Conservation (phyloP, 2,329 filamentous ascomycete genomes). For the Pseudohalonectria lignicola region DNA sequence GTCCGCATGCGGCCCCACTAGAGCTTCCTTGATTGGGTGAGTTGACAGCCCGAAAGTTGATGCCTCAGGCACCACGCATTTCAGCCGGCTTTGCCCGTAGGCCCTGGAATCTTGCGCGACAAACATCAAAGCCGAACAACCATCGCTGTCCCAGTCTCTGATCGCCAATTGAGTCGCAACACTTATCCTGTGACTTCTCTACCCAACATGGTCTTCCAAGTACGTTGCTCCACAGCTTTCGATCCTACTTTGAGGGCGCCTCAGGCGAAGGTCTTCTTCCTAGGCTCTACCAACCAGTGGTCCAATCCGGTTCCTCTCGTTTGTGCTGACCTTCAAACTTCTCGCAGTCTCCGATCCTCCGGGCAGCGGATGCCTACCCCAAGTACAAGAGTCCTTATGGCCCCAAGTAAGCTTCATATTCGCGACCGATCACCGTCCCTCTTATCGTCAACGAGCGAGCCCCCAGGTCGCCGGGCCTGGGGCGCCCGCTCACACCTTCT, state of each 20-base stretch:
- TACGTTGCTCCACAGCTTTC: slow-evolving; percentile 9
- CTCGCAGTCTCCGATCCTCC: slow-evolving; percentile 34
- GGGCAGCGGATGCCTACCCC: slow-evolving; percentile 20
- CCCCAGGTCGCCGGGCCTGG: no score
- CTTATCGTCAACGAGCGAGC: no score
- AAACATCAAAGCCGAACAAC: not conserved
- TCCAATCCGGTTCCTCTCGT: not conserved
- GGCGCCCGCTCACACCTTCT: no score
- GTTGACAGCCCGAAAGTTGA: not conserved
- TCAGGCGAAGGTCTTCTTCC: no score
- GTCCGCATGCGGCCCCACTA: no score
- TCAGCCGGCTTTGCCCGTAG: slow-evolving; percentile 2
- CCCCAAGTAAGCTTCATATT: slow-evolving; percentile 58
- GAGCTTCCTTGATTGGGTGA: not conserved
- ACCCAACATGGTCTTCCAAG: slow-evolving; percentile 16
- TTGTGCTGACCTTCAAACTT: not conserved
- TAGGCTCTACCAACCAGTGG: no score
- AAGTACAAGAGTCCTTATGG: slow-evolving; percentile 53
- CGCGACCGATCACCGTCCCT: slow-evolving; percentile 4
- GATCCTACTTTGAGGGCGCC: no score
- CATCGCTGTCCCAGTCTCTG: not conserved
- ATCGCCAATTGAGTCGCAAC: slow-evolving; percentile 6
- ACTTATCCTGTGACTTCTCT: no score
- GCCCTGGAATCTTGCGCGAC: not conserved
- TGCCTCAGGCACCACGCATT: slow-evolving; percentile 1